phyloP scores from a whole-genome alignment of 140 eudicot species.

The Erigeron philadelphicus region DNA sequence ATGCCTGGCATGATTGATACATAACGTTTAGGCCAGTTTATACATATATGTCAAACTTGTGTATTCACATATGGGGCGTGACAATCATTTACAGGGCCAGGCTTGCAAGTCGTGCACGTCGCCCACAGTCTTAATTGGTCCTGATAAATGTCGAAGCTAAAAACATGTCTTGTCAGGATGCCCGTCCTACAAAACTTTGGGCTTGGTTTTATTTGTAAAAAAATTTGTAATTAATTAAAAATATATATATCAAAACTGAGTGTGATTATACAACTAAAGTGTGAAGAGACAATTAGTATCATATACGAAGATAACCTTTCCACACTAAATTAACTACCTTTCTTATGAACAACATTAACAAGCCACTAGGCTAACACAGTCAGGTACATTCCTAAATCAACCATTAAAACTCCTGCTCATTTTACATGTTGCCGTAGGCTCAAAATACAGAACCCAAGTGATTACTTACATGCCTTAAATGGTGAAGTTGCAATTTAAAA shows the following conservation, averaged over 20 bases:
- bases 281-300: conserved; percentile 11
- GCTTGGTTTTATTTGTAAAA: background rate
- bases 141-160: too few relatives aligned
- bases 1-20: too few relatives aligned
- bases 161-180: too few relatives aligned
- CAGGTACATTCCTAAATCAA: background rate
- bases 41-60: too few relatives aligned
- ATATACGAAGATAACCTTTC: background rate
- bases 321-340: conserved; percentile 4
- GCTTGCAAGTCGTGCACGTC: too few relatives aligned
- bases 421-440: conserved; percentile 12
- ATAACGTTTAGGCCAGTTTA: too few relatives aligned
- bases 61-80: too few relatives aligned
- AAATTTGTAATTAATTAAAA: too few relatives aligned
- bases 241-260: background rate
- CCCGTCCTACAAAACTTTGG: background rate
- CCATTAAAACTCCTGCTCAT: conserved; percentile 11
- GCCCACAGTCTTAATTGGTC: too few relatives aligned
- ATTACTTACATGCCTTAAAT: conserved; percentile 24
- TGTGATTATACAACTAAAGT: background rate
- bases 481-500: conserved; percentile 1
- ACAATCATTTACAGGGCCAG: too few relatives aligned
- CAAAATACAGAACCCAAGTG: conserved; percentile 8
- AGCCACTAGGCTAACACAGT: conserved; percentile 4
- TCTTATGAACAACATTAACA: conserved; percentile 15